These are phyloP conservation scores for Diospyros kaki DNA, from an alignment of 148 eudicot genomes.

Conservation along the genomic window DNA sequence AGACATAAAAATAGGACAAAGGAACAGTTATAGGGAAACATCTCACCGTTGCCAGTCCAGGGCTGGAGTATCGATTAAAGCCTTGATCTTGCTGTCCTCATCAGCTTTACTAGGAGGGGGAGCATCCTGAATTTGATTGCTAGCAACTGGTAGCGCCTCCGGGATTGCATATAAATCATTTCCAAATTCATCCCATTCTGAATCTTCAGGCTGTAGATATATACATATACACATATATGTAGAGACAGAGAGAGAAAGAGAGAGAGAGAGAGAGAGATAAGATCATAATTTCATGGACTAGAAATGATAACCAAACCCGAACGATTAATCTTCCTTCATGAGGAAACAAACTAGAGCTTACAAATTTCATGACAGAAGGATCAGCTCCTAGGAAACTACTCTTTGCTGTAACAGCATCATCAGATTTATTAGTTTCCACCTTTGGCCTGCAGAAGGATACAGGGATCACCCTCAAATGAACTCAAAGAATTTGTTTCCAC, in stretches of 20 bases:
- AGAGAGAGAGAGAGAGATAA: not conserved
- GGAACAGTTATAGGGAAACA: not conserved
- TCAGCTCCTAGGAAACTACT: slow-evolving; percentile 52
- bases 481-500: slow-evolving; percentile 6
- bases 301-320: slow-evolving; percentile 6
- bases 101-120: slow-evolving; percentile 67
- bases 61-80: slow-evolving; percentile 70
- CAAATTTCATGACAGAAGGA: slow-evolving; percentile 51
- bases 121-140: slow-evolving; percentile 58
- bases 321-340: not conserved
- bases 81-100: slow-evolving; percentile 79
- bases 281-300: not conserved
- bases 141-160: slow-evolving; percentile 39
- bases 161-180: slow-evolving; percentile 78
- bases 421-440: slow-evolving; percentile 35
- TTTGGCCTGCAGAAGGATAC: slow-evolving; percentile 57
- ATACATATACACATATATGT: too few species aligned
- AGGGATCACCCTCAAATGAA: slow-evolving; percentile 20
- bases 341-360: slow-evolving; percentile 17
- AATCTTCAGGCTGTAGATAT: slow-evolving; percentile 59
- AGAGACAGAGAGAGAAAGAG: not conserved
- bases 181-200: slow-evolving; percentile 88
- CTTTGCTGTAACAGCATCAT: slow-evolving; percentile 43
- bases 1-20: not conserved
- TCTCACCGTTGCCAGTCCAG: slow-evolving; percentile 81